Percentiles rank a stretch among this genome's conserved stretches.
Evolutionary conservation across 2,329 filamentous ascomycete species (phyloP).

Genomic region (Hymenoscyphus fraxineus): DNA sequence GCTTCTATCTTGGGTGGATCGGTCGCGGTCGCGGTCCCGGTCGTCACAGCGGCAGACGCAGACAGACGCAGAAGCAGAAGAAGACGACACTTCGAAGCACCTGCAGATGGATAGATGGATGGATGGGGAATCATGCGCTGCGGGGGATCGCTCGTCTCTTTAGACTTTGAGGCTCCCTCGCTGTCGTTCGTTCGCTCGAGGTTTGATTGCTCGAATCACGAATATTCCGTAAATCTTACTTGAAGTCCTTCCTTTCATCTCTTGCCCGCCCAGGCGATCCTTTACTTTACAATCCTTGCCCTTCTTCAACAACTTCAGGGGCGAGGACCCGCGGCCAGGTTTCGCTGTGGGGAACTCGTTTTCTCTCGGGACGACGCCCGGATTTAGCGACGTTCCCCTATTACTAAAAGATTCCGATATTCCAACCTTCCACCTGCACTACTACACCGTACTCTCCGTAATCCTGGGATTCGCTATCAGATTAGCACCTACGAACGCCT

Average conservation of each 20-base stretch:
- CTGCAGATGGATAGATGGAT: no score
- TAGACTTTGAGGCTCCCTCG: neutral
- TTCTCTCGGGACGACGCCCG: neutral
- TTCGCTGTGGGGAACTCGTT: neutral
- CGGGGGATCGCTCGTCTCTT: neutral
- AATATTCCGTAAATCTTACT: no score
- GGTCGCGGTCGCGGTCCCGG: no score
- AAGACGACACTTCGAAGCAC: no score
- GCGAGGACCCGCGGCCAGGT: neutral
- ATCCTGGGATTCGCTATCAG: neutral
- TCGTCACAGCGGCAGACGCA: no score
- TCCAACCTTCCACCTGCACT: no score
- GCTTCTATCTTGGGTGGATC: no score
- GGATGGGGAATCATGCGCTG: neutral
- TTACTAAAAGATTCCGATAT: neutral
- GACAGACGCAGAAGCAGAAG: no score
- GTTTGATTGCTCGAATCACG: no score
- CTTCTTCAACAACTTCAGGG: neutral
- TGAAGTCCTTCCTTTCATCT: neutral
- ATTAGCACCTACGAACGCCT: neutral
- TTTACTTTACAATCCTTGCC: neutral
- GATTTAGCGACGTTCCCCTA: neutral
- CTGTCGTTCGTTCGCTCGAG: no score
- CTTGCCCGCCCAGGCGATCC: neutral
- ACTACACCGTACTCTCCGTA: neutral